Base-by-base conservation (phyloP, 2,329 filamentous ascomycete genomes). In the Madurella fahalii region DNA sequence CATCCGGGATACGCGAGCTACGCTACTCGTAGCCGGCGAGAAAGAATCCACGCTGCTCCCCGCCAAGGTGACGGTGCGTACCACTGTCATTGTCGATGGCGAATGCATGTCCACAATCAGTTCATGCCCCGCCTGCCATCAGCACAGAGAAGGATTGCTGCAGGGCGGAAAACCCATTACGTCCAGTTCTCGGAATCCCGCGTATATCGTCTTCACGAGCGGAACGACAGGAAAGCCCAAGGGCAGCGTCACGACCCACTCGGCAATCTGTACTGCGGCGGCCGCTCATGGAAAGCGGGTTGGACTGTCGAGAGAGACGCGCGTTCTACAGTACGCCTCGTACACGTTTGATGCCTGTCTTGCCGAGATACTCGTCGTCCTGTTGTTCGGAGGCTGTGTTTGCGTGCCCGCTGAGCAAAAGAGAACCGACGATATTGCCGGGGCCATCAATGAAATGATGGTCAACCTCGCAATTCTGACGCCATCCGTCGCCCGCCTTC, bases 191-290 rank as follows among this genome's bases (percentile, higher is more conserved):
- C 42, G 4, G 20, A 25, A 61, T 43, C 13, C 50, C 1, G 52
- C 32, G 1, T 67, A 61, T 20, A 74, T 78, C 61, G 74, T 79
- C 61, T 80, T 78, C 63, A 80, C 77, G 13, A 79, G 76, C 11
- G 77, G 77, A 11, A 78, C 73, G 30, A 80, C 77, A 0, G 77
- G 77, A 8, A 66, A 65, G 30, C 77, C 77, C 4, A 80, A 80
- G 65, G 77, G 77, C 32, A 73, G 78, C 18, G 68, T 77, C 16
- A 53, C 64, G 40, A 51, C 57, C 43, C 67, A 69, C 50, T 16
- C 40, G 25, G 50, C 58, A 2, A 34, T 63, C 11, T 57, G 54
- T 43, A 62, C 62, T 2, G 60, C 60, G 39, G 44, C 44, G 5
- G 20, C 40, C 9, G 34, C 39, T 9, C 40, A 55, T 17, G 56